Percentiles rank a stretch among this genome's conserved stretches.
phyloP scores from a whole-genome alignment of 257 asterid genomes.

The Petunia secreta region DNA sequence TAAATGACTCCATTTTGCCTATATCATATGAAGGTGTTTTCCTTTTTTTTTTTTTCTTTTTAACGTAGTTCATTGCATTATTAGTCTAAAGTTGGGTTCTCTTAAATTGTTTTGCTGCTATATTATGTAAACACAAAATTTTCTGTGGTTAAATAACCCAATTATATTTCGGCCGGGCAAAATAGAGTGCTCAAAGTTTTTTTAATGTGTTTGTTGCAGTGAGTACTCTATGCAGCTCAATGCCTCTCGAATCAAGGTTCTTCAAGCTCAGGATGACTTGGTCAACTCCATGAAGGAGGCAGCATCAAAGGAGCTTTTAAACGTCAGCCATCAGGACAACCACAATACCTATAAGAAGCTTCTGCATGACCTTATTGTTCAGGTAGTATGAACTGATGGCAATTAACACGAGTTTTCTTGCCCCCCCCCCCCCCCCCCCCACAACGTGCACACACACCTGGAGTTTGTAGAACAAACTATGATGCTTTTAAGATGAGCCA shows the following conservation, averaged over 20 bases:
- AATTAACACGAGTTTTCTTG: background rate
- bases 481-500: background rate
- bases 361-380: slow-evolving; percentile 75
- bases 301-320: slow-evolving; percentile 61
- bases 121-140: background rate
- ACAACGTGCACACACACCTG: background rate
- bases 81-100: slow-evolving; percentile 1
- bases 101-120: slow-evolving; percentile 1
- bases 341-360: slow-evolving; percentile 57
- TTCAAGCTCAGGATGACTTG: slow-evolving; percentile 93
- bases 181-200: background rate
- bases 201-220: slow-evolving; percentile 44
- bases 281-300: slow-evolving; percentile 75
- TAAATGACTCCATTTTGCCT: background rate
- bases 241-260: slow-evolving; percentile 86
- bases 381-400: slow-evolving; percentile 48
- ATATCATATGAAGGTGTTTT: no score
- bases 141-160: slow-evolving; percentile 6
- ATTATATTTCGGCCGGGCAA: background rate
- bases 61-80: background rate
- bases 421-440: background rate
- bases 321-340: slow-evolving; percentile 50
- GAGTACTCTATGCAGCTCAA: slow-evolving; percentile 88
- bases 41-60: no score
- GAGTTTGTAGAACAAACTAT: background rate